phyloP scores from a whole-genome alignment of 2,329 filamentous ascomycete genomes.

The Sporothrix mexicana region DNA sequence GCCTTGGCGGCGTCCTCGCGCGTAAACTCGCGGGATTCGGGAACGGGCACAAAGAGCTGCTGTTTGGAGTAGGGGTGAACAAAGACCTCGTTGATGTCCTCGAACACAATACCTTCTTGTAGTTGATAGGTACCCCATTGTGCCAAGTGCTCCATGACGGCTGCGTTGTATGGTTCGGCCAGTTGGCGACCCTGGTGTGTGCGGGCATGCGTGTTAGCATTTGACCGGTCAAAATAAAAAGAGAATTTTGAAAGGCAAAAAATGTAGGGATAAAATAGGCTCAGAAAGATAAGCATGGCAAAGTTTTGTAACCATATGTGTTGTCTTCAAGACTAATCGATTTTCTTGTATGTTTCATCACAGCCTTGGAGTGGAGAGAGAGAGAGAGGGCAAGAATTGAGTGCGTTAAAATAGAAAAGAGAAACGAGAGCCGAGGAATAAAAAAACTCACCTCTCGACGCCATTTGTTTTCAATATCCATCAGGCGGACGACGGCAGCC shows the following conservation, averaged over 20 bases:
- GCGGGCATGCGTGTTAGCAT: conserved; percentile 28
- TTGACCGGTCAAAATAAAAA: neutral
- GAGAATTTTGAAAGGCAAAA: neutral
- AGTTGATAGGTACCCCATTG: conserved; percentile 62
- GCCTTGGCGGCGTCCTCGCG: conserved; percentile 69
- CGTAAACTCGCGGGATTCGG: conserved; percentile 68
- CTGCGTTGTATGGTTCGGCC: conserved; percentile 76
- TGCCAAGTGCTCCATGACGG: conserved; percentile 81
- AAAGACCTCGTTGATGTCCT: conserved; percentile 69
- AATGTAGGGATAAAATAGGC: conserved; percentile 47
- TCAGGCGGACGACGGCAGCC: conserved; percentile 82
- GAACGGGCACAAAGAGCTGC: conserved; percentile 68
- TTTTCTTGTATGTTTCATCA: conserved; percentile 68
- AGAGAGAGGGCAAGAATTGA: neutral
- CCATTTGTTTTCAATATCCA: conserved; percentile 84
- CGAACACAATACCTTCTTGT: conserved; percentile 57
- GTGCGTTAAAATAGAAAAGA: conserved; percentile 17
- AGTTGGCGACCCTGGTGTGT: conserved; percentile 72
- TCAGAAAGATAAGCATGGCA: conserved; percentile 66
- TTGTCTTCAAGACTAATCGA: conserved; percentile 99
- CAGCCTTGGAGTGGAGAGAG: conserved; percentile 36
- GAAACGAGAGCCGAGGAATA: conserved; percentile 12
- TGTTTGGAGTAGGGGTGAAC: conserved; percentile 66
- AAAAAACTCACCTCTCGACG: conserved; percentile 68
- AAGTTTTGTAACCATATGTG: conserved; percentile 77